These are phyloP conservation scores for Lachnellula subtilissima DNA, from an alignment of 2,329 filamentous ascomycete genomes.

Conservation along the genomic window DNA sequence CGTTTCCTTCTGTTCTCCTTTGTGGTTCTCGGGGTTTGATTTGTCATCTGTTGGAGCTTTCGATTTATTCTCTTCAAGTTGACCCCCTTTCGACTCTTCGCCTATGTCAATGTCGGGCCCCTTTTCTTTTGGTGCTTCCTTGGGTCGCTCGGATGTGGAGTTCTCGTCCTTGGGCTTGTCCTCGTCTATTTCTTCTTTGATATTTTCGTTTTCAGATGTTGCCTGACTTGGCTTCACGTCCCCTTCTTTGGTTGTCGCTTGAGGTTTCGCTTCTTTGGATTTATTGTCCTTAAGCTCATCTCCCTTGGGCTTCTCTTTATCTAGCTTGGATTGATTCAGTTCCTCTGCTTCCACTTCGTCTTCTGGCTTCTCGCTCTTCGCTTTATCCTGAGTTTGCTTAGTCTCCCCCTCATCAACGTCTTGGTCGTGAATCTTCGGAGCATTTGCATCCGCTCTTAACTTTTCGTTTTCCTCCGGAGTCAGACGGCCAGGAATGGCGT, in stretches of 20 bases:
- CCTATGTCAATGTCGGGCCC: not conserved
- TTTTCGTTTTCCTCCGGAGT: not conserved
- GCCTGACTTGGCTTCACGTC: not conserved
- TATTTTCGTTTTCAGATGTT: not conserved
- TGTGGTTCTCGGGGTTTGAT: not conserved
- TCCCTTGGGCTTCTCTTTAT: not conserved
- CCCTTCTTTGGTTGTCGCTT: not conserved
- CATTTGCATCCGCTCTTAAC: not conserved
- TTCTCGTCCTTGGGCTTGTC: not conserved
- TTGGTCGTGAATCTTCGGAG: not conserved
- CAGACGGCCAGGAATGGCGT: conserved; percentile 6
- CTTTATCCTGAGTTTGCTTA: not conserved
- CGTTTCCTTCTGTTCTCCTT: not conserved
- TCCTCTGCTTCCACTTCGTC: not conserved
- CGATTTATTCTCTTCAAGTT: not conserved
- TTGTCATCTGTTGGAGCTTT: not conserved
- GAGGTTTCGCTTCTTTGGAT: not conserved
- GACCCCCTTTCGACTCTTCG: not conserved
- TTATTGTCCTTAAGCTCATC: not conserved
- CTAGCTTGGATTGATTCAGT: not conserved
- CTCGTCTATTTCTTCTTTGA: not conserved
- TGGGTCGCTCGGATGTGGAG: not conserved
- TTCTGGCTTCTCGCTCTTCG: not conserved
- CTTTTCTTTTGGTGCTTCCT: not conserved
- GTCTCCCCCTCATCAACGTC: not conserved